phyloP scores from a whole-genome alignment of 179 eudicot genomes.

The Beta lomatogona region DNA sequence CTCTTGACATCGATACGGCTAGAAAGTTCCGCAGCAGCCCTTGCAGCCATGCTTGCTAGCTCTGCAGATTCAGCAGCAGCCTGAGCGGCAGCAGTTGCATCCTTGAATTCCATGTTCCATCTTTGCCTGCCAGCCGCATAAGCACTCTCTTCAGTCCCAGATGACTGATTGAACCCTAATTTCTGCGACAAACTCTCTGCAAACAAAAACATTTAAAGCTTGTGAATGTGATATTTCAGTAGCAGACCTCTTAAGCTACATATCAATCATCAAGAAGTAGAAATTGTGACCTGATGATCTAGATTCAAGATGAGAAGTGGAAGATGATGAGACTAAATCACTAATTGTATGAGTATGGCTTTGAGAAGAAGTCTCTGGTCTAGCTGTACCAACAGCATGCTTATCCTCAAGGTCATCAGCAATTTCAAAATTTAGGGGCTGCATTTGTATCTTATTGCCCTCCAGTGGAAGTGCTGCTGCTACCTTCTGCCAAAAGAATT shows the following conservation, averaged over 20 bases:
- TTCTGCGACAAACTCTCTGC: slow-evolving; percentile 46
- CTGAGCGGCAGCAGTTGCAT: slow-evolving; percentile 87
- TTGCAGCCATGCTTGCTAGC: slow-evolving; percentile 85
- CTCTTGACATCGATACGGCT: slow-evolving; percentile 33
- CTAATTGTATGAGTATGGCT: slow-evolving; percentile 33
- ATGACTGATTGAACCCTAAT: slow-evolving; percentile 31
- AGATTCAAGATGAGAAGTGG: slow-evolving; percentile 34
- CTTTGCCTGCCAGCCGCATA: slow-evolving; percentile 36
- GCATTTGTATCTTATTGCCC: slow-evolving; percentile 43
- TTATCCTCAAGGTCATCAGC: slow-evolving; percentile 37
- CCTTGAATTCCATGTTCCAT: slow-evolving; percentile 82
- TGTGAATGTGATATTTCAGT: slow-evolving; percentile 5
- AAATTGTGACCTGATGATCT: slow-evolving; percentile 51
- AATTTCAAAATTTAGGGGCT: slow-evolving; percentile 42
- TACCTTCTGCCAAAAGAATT: slow-evolving; percentile 53
- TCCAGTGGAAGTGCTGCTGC: slow-evolving; percentile 46
- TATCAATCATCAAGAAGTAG: background rate
- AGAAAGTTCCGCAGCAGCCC: slow-evolving; percentile 88
- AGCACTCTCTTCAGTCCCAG: slow-evolving; percentile 36
- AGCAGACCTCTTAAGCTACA: background rate
- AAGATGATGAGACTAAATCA: slow-evolving; percentile 24
- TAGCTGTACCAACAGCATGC: slow-evolving; percentile 22
- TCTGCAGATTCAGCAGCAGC: slow-evolving; percentile 98
- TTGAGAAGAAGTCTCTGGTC: slow-evolving; percentile 35
- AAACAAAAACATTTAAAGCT: slow-evolving; percentile 17